Percentiles rank a stretch among this genome's conserved stretches.
phyloP scores from a whole-genome alignment of 495 filamentous ascomycete species.

The Lasiosphaeriaceae sp. region DNA sequence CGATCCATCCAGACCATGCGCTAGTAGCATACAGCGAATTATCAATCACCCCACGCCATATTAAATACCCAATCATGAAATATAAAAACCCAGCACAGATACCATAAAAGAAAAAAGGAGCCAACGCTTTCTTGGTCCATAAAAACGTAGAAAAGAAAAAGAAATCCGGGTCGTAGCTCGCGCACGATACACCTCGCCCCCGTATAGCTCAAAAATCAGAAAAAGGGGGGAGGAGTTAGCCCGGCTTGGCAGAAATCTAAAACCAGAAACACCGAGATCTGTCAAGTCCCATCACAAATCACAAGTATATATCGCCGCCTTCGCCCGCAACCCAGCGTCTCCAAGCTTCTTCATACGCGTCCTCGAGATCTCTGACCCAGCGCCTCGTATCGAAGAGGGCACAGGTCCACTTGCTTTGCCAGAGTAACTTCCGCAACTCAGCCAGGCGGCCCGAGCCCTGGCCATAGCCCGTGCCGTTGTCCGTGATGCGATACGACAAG shows the following conservation, averaged over 20 bases:
- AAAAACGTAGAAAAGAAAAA: background rate
- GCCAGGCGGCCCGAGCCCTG: slow-evolving; percentile 63
- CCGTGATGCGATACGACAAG: slow-evolving; percentile 52
- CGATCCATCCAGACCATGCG: background rate
- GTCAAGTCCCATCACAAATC: background rate
- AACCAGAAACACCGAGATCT: background rate
- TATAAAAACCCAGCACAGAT: no score
- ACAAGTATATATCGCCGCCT: slow-evolving; percentile 81
- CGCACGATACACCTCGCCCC: slow-evolving; percentile 3
- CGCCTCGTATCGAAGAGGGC: slow-evolving; percentile 86
- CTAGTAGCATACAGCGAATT: background rate
- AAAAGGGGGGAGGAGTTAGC: background rate
- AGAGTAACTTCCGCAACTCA: slow-evolving; percentile 75
- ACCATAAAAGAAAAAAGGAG: background rate
- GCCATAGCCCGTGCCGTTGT: slow-evolving; percentile 36
- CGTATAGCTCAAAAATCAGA: background rate
- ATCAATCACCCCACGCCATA: background rate
- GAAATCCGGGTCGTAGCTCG: slow-evolving; percentile 4
- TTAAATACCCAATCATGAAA: background rate
- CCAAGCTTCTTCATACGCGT: slow-evolving; percentile 87
- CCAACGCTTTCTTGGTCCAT: background rate
- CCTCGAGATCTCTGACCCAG: slow-evolving; percentile 90
- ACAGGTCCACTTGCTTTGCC: slow-evolving; percentile 74
- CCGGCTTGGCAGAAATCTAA: background rate
- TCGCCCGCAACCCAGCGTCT: slow-evolving; percentile 77